phyloP scores from a whole-genome alignment of 176 grass and related monocot genomes.

The Rhipidocladum racemiflorum region DNA sequence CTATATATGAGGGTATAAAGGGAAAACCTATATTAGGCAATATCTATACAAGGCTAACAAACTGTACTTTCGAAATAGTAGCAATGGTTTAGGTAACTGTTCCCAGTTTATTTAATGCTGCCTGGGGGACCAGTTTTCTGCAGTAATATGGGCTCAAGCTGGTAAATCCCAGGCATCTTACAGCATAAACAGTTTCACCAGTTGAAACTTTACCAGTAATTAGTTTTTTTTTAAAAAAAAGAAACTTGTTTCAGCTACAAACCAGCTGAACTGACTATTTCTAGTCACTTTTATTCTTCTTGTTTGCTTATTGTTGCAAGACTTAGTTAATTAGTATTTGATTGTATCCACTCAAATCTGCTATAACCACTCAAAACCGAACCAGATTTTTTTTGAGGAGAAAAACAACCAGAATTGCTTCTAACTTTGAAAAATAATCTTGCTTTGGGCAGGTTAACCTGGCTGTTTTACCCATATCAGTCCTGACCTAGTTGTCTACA shows the following conservation, averaged over 20 bases:
- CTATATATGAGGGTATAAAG: no score
- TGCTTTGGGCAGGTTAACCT: not conserved
- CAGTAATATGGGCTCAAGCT: not conserved
- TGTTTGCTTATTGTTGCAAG: not conserved
- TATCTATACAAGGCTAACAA: no score
- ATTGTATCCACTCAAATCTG: not conserved
- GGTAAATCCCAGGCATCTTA: not conserved
- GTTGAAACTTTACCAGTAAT: not conserved
- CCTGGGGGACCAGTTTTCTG: not conserved
- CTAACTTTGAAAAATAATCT: not conserved
- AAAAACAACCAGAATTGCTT: not conserved
- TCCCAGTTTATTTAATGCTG: not conserved
- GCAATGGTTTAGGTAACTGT: not conserved
- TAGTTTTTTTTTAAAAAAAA: not conserved
- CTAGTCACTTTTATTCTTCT: not conserved
- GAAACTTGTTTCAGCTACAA: not conserved
- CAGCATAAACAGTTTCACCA: not conserved
- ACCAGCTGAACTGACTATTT: not conserved
- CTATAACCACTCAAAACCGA: not conserved
- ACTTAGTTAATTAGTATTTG: not conserved
- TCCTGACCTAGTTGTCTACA: not conserved
- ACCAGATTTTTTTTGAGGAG: not conserved
- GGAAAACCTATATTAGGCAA: no score
- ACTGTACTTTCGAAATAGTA: constrained; percentile 3
- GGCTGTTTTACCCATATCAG: not conserved